Conservation (phyloP, 768 basidiomycete genomes). For the Cyclocybe cylindracea region DNA sequence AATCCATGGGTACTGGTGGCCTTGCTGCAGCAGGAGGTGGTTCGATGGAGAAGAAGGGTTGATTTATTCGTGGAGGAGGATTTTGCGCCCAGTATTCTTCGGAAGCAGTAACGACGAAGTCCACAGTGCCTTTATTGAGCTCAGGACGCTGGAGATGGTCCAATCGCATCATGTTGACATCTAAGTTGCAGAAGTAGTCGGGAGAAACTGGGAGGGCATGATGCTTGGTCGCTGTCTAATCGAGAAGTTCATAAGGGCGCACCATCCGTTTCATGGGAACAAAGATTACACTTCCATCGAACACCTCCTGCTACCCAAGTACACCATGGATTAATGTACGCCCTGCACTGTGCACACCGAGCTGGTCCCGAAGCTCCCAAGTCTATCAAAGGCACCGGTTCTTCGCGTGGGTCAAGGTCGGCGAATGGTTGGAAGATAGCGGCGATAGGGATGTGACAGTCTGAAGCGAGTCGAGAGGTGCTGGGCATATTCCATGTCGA, state of each 20-base stretch:
- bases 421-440: constrained; percentile 91
- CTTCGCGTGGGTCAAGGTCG: constrained; percentile 74
- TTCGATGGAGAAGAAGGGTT: constrained; percentile 54
- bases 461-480: constrained; percentile 73
- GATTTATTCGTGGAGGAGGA: constrained; percentile 52
- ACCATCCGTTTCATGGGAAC: constrained; percentile 85
- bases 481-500: constrained; percentile 90
- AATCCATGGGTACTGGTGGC: constrained; percentile 65
- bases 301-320: constrained; percentile 80
- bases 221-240: constrained; percentile 8
- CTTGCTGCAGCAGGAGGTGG: constrained; percentile 48
- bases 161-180: constrained; percentile 72
- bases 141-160: constrained; percentile 86
- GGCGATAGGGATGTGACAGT: constrained; percentile 84
- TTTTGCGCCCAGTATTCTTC: constrained; percentile 85
- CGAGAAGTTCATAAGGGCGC: constrained; percentile 24
- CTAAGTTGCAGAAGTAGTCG: constrained; percentile 85
- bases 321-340: constrained; percentile 95
- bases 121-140: constrained; percentile 87
- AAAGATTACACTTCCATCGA: constrained; percentile 93
- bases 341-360: constrained; percentile 82
- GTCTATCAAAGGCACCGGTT: constrained; percentile 77
- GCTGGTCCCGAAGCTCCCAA: constrained; percentile 74
- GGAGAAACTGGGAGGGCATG: constrained; percentile 53
- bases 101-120: constrained; percentile 69